Percentiles rank a stretch among this genome's conserved stretches.
phyloP scores from a whole-genome alignment of 75 land plant species.

The Pinus taeda region DNA sequence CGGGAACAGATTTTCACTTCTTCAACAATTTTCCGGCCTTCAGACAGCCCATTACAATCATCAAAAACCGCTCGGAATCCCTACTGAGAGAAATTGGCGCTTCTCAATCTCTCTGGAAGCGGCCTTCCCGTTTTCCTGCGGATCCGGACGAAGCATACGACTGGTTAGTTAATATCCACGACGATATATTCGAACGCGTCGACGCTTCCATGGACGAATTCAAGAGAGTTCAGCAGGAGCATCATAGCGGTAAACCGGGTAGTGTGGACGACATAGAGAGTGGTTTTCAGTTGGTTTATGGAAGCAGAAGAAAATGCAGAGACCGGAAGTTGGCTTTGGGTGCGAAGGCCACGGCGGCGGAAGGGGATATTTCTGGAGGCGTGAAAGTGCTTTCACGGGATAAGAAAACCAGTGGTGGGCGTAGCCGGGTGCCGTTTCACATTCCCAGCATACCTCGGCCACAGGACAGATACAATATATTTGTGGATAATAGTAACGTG shows the following conservation, averaged over 20 bases:
- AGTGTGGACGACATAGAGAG: slow-evolving; percentile 11
- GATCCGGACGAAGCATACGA: slow-evolving; percentile 64
- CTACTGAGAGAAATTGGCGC: slow-evolving; percentile 46
- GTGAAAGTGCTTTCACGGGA: slow-evolving; percentile 50
- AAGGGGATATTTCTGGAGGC: not conserved
- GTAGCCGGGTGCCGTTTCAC: slow-evolving; percentile 81
- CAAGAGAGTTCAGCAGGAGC: slow-evolving; percentile 17
- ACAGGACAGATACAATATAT: slow-evolving; percentile 70
- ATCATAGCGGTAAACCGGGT: slow-evolving; percentile 3
- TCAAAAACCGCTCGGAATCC: slow-evolving; percentile 27
- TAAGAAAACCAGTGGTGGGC: slow-evolving; percentile 23
- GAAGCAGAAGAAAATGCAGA: slow-evolving; percentile 42
- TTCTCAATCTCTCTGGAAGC: slow-evolving; percentile 18
- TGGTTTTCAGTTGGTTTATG: slow-evolving; percentile 61
- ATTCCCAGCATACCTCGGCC: slow-evolving; percentile 75
- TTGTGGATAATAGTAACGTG: slow-evolving; percentile 78
- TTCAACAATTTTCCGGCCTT: slow-evolving; percentile 76
- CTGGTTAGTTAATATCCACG: slow-evolving; percentile 76
- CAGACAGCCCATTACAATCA: slow-evolving; percentile 40
- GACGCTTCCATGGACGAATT: slow-evolving; percentile 72
- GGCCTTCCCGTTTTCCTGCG: slow-evolving; percentile 2
- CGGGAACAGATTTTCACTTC: slow-evolving; percentile 83
- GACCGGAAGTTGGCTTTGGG: not conserved
- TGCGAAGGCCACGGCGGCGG: not conserved
- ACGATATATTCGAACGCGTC: slow-evolving; percentile 72